Conservation (phyloP, 1,284 basidiomycete genomes). For the Calocybe gambosa region DNA sequence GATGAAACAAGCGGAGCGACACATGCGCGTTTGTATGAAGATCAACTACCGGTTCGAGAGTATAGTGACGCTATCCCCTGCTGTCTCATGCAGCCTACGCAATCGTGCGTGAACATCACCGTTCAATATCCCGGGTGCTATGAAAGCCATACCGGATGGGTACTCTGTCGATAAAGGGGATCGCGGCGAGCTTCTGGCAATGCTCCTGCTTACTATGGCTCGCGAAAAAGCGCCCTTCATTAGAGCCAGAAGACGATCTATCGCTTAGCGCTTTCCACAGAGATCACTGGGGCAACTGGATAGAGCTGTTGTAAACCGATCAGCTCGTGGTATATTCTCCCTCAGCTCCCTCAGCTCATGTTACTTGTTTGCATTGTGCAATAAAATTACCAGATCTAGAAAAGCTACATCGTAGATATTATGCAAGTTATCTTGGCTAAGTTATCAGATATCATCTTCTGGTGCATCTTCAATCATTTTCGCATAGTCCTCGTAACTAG, state of each 20-base stretch:
- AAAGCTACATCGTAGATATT: too few species aligned
- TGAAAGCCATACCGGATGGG: neutral
- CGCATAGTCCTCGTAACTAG: constrained; percentile 93
- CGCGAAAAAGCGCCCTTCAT: neutral
- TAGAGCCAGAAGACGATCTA: too few species aligned
- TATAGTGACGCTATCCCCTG: constrained; percentile 21
- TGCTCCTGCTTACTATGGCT: neutral
- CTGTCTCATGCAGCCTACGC: constrained; percentile 15
- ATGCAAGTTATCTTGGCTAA: too few species aligned
- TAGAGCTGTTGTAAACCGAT: too few species aligned
- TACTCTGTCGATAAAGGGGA: neutral
- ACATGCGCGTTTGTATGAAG: constrained; percentile 25
- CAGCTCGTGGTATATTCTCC: too few species aligned
- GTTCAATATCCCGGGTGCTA: neutral
- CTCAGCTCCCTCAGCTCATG: too few species aligned
- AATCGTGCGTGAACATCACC: neutral
- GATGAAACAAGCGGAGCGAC: constrained; percentile 22
- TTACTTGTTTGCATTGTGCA: too few species aligned
- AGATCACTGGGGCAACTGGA: too few species aligned
- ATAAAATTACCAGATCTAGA: too few species aligned
- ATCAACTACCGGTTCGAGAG: constrained; percentile 16
- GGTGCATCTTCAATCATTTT: constrained; percentile 84
- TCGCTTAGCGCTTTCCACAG: too few species aligned
- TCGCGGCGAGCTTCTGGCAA: neutral
- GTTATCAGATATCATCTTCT: constrained; percentile 54